A percentile compares a stretch with the other conserved stretches of the same genome.
Evolutionary conservation across 192 early-diverging fungal genomes (phyloP).

Genomic region (Coemansia sp.): DNA sequence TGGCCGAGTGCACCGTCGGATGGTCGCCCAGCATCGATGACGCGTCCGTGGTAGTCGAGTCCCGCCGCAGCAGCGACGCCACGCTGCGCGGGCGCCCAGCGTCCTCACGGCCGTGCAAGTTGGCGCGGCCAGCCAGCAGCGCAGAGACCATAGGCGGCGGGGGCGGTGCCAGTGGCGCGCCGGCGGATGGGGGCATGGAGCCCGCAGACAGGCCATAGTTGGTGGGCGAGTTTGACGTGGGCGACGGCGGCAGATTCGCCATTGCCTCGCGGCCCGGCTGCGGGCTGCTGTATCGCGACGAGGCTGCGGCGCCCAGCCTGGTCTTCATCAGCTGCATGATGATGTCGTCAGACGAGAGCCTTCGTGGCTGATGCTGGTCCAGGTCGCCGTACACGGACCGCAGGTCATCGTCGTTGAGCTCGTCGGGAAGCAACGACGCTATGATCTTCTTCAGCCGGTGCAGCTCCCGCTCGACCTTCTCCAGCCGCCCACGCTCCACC

Average conservation of each 20-base stretch:
- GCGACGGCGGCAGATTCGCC: slow-evolving; percentile 12
- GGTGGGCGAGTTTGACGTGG: slow-evolving; percentile 8
- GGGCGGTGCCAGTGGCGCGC: slow-evolving; percentile 10
- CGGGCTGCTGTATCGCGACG: not conserved
- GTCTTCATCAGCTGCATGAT: slow-evolving; percentile 33
- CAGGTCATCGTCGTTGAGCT: slow-evolving; percentile 50
- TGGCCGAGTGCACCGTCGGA: not conserved
- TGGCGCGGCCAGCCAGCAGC: not conserved
- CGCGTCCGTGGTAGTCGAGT: not conserved
- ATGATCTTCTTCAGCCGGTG: slow-evolving; percentile 48
- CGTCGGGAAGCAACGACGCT: slow-evolving; percentile 42
- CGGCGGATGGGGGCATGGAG: slow-evolving; percentile 5
- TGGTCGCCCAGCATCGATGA: not conserved
- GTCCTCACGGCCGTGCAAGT: not conserved
- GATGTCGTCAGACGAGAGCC: slow-evolving; percentile 24
- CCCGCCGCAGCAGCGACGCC: slow-evolving; percentile 1
- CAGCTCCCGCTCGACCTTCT: slow-evolving; percentile 50
- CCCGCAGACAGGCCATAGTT: not conserved
- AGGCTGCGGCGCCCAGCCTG: slow-evolving; percentile 14
- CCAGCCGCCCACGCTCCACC: slow-evolving; percentile 37
- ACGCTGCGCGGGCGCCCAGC: slow-evolving; percentile 3
- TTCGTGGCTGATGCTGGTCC: slow-evolving; percentile 19
- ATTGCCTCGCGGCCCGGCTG: not conserved
- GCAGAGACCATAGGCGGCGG: not conserved
- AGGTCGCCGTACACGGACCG: slow-evolving; percentile 47